Percentiles rank a stretch among this genome's conserved stretches.
Conservation (phyloP, 768 basidiomycete genomes). For the Tylopilus vinaceipallidus region DNA sequence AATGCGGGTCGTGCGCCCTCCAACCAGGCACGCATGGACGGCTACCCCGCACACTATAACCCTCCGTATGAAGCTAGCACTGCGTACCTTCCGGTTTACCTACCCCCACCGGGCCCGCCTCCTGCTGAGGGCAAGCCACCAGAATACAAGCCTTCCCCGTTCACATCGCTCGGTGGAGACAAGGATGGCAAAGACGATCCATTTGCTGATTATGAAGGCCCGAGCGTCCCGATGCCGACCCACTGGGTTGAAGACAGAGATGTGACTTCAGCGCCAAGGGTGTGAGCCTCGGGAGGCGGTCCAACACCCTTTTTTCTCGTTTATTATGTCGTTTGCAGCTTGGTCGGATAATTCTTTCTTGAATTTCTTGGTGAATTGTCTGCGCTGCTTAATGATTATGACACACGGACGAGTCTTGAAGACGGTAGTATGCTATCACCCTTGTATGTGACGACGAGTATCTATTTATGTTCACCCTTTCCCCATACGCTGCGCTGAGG, state of each 20-base stretch:
- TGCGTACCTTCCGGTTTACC: constrained; percentile 36
- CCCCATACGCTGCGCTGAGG: no score
- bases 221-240: constrained; percentile 32
- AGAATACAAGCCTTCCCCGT: constrained; percentile 42
- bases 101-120: constrained; percentile 53
- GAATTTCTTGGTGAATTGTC: no score
- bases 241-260: constrained; percentile 45
- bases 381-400: neutral
- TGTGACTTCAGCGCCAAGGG: constrained; percentile 25
- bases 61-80: constrained; percentile 50
- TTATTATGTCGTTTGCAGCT: neutral
- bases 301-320: neutral
- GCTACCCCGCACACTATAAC: constrained; percentile 53
- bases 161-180: constrained; percentile 25
- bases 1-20: constrained; percentile 48
- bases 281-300: constrained; percentile 1
- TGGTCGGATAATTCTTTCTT: neutral
- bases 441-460: neutral
- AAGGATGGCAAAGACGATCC: constrained; percentile 48
- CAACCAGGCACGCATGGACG: constrained; percentile 36
- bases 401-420: neutral
- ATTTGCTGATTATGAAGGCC: constrained; percentile 50
- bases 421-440: neutral
- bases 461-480: no score
- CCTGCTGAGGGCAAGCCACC: constrained; percentile 48